Conservation (phyloP, 148 eudicot species). For the Rheum nobile region DNA sequence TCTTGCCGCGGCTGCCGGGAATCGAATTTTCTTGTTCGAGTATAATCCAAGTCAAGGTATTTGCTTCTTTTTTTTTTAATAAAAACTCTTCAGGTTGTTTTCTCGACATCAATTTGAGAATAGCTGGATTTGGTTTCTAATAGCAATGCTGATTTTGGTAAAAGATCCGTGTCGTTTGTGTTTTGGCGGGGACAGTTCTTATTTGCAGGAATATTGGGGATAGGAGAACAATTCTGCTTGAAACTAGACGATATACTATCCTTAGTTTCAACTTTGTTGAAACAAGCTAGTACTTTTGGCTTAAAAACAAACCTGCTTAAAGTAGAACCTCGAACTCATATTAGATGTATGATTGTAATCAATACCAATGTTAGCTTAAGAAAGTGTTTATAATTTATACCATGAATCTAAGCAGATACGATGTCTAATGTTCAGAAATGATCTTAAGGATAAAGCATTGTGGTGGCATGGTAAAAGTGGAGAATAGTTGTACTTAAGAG, state of each 20-base stretch:
- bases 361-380: neutral
- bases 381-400: neutral
- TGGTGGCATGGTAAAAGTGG: neutral
- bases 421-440: neutral
- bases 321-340: neutral
- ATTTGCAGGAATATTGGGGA: neutral
- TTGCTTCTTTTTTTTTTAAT: neutral
- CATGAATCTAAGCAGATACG: neutral
- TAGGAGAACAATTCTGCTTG: neutral
- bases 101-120: neutral
- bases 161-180: neutral
- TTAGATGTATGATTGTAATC: neutral
- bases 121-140: neutral
- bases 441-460: neutral
- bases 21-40: conserved; percentile 40
- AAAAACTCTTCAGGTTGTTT: neutral
- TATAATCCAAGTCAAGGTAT: conserved; percentile 35
- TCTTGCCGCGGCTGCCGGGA: conserved; percentile 48
- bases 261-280: neutral
- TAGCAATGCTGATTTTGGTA: neutral
- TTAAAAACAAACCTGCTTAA: neutral
- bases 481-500: neutral
- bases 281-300: neutral
- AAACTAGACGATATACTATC: neutral
- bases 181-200: neutral